A percentile compares a stretch with the other conserved stretches of the same genome.
phyloP scores from a whole-genome alignment of 768 basidiomycete genomes.

The Leucosporidium yakuticum region DNA sequence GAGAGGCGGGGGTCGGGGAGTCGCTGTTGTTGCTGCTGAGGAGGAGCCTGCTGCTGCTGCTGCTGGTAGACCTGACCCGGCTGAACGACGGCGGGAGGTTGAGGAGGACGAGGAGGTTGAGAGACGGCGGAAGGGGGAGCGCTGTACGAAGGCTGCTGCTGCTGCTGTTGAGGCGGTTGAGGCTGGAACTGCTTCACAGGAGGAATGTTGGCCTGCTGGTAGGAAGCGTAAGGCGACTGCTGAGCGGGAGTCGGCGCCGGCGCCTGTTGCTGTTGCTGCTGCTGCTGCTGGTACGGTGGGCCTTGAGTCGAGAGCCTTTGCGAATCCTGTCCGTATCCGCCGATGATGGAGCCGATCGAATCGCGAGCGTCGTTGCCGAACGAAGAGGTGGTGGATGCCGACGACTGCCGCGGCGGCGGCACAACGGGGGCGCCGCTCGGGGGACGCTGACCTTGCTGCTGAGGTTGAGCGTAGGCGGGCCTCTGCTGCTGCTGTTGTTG shows the following conservation, averaged over 20 bases:
- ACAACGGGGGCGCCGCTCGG: background rate
- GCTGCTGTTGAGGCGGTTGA: too few relatives aligned
- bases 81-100: constrained; percentile 24
- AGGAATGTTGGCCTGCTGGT: background rate
- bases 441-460: background rate
- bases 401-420: constrained; percentile 31
- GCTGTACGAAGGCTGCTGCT: too few relatives aligned
- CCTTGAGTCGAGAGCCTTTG: background rate
- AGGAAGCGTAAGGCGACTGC: background rate
- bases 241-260: background rate
- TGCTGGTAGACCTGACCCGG: constrained; percentile 11
- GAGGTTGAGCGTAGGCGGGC: constrained; percentile 11
- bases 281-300: constrained; percentile 4
- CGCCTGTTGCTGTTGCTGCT: background rate
- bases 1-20: constrained; percentile 42
- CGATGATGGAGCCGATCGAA: constrained; percentile 30
- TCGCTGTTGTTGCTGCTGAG: constrained; percentile 39
- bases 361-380: constrained; percentile 27
- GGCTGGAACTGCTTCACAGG: too few relatives aligned
- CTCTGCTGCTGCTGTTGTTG: constrained; percentile 2
- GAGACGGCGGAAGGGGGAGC: background rate
- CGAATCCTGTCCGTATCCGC: constrained; percentile 20
- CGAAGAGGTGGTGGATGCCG: constrained; percentile 22
- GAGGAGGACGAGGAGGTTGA: constrained; percentile 15
- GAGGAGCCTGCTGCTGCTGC: constrained; percentile 18